Evolutionary conservation across 352 stramenopile species (phyloP), one percentile per base, ranked within the genome.

Genomic region (Pythium brassicae): DNA sequence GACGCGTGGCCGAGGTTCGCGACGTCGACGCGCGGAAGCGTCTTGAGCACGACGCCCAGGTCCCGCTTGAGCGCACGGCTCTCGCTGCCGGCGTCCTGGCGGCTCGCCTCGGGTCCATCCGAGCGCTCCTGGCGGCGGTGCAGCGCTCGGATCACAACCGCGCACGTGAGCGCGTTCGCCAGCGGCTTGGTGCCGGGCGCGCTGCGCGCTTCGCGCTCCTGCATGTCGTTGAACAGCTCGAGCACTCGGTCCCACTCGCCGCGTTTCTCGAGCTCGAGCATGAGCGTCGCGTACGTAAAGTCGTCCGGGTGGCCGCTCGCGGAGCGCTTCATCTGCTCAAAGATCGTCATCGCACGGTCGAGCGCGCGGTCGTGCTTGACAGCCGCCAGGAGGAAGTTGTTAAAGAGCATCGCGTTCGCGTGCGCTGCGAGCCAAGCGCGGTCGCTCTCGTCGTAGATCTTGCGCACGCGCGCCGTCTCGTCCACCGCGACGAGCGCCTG

Each of bases 201-300:
- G 20, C 59, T 20, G 44, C 64, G 52, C 42, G 72, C 37, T 53
- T 64, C 63, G 62, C 66, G 48, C 3, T 77, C 61, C 27, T 81
- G 62, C 75, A 87, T 83, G 8, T 66, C 69, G 43, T 85, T 80
- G 54, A 82, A 89, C 34, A 92, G 48, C 45, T 76, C 60, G 4
- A 90, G 56, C 25, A 85, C 64, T 20, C 65, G 47, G 19, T 58
- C 44, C 73, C 72, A 87, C 27, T 86, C 57, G 11, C 57, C 56
- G 32, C 65, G 62, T 29, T 83, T 86, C 53, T 78, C 75, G 19
- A 82, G 59, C 25, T 74, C 71, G 34, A 78, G 53, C 59, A 89
- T 80, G 42, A 63, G 88, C 2, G 68, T 85, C 17, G 72, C 77
- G 55, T 80, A 92, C 15, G 76, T 77, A 34, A 86, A 89, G 48